Evolutionary conservation across 768 basidiomycete species (phyloP), one percentile per base, ranked within the genome.

Genomic region (Leccinum variicolor): DNA sequence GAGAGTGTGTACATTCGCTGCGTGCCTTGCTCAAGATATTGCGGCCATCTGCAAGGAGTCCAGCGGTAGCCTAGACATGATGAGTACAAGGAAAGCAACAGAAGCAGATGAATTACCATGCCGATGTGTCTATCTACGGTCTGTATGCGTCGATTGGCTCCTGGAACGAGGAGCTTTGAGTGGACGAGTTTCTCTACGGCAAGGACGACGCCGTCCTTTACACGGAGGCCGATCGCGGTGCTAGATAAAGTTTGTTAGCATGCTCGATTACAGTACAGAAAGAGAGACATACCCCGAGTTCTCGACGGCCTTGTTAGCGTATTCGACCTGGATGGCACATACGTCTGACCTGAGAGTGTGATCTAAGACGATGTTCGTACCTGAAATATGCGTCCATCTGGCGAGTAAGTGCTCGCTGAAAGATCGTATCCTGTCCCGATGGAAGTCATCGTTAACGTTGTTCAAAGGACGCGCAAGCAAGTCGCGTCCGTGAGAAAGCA

Each of bases 401-500:
- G 96, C 23, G 92, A 94, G 78, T 94, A 94, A 50, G 92, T 95
- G 69, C 88, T 91, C 51, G 92, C 89, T 56, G 92, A 94, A 59
- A 95, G 87, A 81, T 98, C 97, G 79, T 98, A 98, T 57, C 97
- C 97, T 68, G 97, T 98, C 60, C 97, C 96, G 71, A 98, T 98
- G 47, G 96, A 98, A 59, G 95, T 96, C 96, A 98, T 97, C 57
- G 62, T 69, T 50, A 60, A 57, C 11, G 15, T 21, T 51, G 61
- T 46, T 51, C 56, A 54, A 59, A 51, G 75, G 71, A 81, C 79
- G 79, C 81, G 81, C 79, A 81, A 79, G 79, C 50, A 39, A 29
- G 64, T 65, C 73, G 73, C 73, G 73, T 64, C 53, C 64, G 68
- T 70, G 73, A 29, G 71, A 74, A 73, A 25, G 3, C 15, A 19